Base-by-base conservation (phyloP, 345 rosid species). In the Aquilaria yunnanensis region DNA sequence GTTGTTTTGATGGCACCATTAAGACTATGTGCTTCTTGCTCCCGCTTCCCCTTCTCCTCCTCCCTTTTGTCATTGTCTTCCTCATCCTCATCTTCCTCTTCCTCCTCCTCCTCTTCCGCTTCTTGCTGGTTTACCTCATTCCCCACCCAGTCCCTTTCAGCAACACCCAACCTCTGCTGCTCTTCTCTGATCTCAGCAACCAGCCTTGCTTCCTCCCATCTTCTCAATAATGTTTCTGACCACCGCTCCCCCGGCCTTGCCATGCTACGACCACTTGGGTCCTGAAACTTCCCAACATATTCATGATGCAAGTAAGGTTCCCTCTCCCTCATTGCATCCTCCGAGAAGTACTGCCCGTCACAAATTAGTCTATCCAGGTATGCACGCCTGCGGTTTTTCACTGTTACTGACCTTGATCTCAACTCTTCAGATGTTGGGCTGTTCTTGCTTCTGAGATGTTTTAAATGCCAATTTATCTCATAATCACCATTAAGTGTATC, bases 321-420 rank as follows among this genome's bases (percentile, higher is more conserved):
- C 66, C 97, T 81, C 70, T 82, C 97, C 83, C 99, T 83, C 99
- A 94, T 94, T 5, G 90, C 86, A 59, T 94, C 99, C 78, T 94
- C 99, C 0, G 97, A 94, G 68, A 94, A 94, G 67, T 88, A 88
- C 23, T 74, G 80, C 32, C 97, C 97, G 6, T 82, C 95, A 32
- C 59, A 46, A 0, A 93, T 72, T 71, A 90, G 80, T 72, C 73
- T 80, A 66, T 82, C 74, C 68, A 93, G 71, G 60, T 80, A 93
- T 12, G 97, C 98, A 62, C 82, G 66, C 67, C 97, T 86, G 54
- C 99, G 75, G 61, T 94, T 94, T 80, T 87, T 90, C 58, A 88
- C 95, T 29, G 75, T 74, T 64, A 85, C 86, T 0, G 88, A 78
- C 80, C 86, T 83, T 1, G 71, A 79, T 61, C 74, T 81, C 71